Evolutionary conservation across 306 rosid genomes (phyloP).

Genomic region (Cicer cuneatum): DNA sequence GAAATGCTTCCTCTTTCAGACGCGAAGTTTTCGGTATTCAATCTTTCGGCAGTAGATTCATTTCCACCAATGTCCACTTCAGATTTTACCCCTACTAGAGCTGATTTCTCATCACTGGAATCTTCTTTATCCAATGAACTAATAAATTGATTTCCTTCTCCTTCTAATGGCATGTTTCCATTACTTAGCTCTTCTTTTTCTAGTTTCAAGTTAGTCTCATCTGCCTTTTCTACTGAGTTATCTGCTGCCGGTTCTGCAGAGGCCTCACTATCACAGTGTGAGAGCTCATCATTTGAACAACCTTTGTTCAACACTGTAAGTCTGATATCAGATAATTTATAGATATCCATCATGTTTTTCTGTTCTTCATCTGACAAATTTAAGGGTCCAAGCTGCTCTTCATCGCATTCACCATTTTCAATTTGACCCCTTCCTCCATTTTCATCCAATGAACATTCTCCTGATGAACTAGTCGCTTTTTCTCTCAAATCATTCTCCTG

Average conservation of each 20-base stretch:
- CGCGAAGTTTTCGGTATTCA: slow-evolving; percentile 34
- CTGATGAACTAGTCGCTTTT: slow-evolving; percentile 48
- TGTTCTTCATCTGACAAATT: slow-evolving; percentile 49
- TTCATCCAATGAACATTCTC: slow-evolving; percentile 45
- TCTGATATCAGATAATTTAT: slow-evolving; percentile 41
- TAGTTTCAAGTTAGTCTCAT: slow-evolving; percentile 41
- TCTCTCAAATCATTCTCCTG: slow-evolving; percentile 6
- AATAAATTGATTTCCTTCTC: slow-evolving; percentile 35
- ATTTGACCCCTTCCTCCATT: slow-evolving; percentile 45
- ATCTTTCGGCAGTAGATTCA: slow-evolving; percentile 50
- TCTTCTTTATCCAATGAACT: slow-evolving; percentile 27
- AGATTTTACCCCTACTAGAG: slow-evolving; percentile 41
- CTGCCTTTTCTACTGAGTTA: slow-evolving; percentile 42
- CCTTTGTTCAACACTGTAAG: slow-evolving; percentile 47
- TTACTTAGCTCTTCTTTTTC: slow-evolving; percentile 42
- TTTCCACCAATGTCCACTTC: slow-evolving; percentile 44
- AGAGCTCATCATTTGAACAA: slow-evolving; percentile 54
- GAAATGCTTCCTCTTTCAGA: slow-evolving; percentile 50
- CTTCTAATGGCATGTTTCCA: slow-evolving; percentile 40
- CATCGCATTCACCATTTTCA: slow-evolving; percentile 32
- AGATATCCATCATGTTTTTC: slow-evolving; percentile 38
- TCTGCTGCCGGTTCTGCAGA: slow-evolving; percentile 44
- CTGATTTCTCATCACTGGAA: slow-evolving; percentile 43
- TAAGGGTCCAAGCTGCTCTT: slow-evolving; percentile 36
- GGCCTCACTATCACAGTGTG: slow-evolving; percentile 47